Conservation (phyloP, 148 eudicot genomes). For the Pharnaceum exiguum region DNA sequence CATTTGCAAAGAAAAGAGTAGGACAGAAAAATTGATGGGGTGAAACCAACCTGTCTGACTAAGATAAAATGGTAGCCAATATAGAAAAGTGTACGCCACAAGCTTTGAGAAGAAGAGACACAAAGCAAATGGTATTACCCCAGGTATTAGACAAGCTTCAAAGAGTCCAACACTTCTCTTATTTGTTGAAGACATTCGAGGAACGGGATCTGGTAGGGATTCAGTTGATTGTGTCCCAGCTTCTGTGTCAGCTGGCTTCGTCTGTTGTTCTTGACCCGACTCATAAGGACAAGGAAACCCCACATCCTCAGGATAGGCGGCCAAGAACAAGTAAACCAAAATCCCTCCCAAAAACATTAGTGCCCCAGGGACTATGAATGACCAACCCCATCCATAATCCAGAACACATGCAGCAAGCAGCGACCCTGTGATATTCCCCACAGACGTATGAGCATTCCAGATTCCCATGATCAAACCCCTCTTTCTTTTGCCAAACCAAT, state of each 20-base stretch:
- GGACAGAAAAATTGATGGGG: background rate
- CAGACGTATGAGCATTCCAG: slow-evolving; percentile 98
- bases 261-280: slow-evolving; percentile 17
- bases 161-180: slow-evolving; percentile 67
- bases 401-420: slow-evolving; percentile 88
- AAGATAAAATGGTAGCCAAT: slow-evolving; percentile 93
- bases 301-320: slow-evolving; percentile 93
- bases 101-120: slow-evolving; percentile 96
- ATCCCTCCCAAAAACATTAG: slow-evolving; percentile 67
- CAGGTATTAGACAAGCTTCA: slow-evolving; percentile 86
- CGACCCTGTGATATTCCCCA: slow-evolving; percentile 86
- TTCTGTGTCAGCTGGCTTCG: slow-evolving; percentile 37
- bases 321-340: slow-evolving; percentile 64
- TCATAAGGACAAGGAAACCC: slow-evolving; percentile 57
- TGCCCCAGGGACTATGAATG: slow-evolving; percentile 69
- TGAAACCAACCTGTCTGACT: slow-evolving; percentile 77
- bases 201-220: slow-evolving; percentile 3
- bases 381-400: slow-evolving; percentile 97
- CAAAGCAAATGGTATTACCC: slow-evolving; percentile 91
- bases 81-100: slow-evolving; percentile 93
- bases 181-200: slow-evolving; percentile 23
- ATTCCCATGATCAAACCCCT: slow-evolving; percentile 95
- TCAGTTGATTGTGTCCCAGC: slow-evolving; percentile 26
- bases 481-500: slow-evolving; percentile 93
- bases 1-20: background rate